Conservation (phyloP, 2,329 filamentous ascomycete species). For the Hypoxylon sp. region DNA sequence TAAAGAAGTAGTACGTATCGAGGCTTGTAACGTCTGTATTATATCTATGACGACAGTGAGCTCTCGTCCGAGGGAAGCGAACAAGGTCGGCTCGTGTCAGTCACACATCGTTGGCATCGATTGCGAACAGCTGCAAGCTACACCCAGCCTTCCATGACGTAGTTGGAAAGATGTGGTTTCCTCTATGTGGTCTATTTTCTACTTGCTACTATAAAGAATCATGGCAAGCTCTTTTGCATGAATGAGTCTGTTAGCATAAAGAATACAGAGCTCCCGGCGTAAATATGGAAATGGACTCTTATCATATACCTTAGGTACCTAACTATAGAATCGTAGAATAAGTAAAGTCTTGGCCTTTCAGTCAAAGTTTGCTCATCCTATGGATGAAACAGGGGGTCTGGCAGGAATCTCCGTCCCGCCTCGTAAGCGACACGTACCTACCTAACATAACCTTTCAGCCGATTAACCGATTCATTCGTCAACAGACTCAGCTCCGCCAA, state of each 20-base stretch:
- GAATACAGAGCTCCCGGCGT: not conserved
- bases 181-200: not conserved
- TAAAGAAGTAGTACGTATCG: not conserved
- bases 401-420: not conserved
- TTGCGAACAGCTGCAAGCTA: no score
- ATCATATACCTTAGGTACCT: no score
- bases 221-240: not conserved
- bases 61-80: no score
- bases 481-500: not conserved
- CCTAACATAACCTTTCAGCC: not conserved
- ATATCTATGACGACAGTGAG: no score
- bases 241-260: not conserved
- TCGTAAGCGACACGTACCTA: not conserved
- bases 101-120: no score
- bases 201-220: no score
- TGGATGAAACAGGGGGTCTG: not conserved
- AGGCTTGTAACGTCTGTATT: no score
- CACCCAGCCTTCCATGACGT: no score
- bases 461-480: not conserved
- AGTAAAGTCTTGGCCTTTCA: not conserved
- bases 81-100: no score
- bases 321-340: not conserved
- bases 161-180: not conserved
- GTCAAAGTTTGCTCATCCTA: not conserved
- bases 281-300: not conserved